Conservation (phyloP, 176 grass and related monocot genomes). For the Zoysia pacifica region DNA sequence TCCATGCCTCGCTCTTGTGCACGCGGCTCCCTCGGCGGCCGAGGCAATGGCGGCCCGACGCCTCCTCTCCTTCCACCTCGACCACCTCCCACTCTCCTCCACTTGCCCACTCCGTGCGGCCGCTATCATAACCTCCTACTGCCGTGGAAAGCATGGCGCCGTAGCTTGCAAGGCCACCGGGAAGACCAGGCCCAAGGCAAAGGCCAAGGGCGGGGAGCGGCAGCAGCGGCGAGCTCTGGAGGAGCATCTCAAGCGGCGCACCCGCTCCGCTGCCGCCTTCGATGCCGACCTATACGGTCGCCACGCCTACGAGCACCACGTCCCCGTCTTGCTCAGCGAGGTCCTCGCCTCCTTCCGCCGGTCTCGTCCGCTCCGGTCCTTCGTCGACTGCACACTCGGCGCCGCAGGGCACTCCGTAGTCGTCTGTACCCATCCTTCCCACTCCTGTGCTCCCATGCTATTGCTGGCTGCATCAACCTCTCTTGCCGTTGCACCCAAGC, state of each 20-base stretch:
- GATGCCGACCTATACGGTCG: conserved; percentile 62
- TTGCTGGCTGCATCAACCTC: background rate
- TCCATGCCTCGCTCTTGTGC: background rate
- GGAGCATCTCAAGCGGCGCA: conserved; percentile 70
- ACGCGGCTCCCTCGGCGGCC: background rate
- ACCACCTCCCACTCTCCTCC: conserved; percentile 2
- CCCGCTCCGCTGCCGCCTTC: conserved; percentile 65
- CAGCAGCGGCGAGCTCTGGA: conserved; percentile 38
- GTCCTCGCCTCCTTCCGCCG: conserved; percentile 67
- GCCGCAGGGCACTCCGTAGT: conserved; percentile 81
- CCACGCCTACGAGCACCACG: conserved; percentile 52
- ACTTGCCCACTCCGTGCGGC: background rate
- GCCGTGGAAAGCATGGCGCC: conserved; percentile 24
- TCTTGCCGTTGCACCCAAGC: rapidly evolving
- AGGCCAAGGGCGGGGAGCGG: conserved; percentile 27
- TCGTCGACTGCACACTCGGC: conserved; percentile 94
- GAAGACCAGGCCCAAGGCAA: conserved; percentile 19
- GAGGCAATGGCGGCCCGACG: conserved; percentile 49
- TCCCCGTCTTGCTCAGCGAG: conserved; percentile 76
- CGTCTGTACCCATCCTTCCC: conserved; percentile 32
- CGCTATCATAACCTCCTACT: background rate
- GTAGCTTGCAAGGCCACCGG: conserved; percentile 35
- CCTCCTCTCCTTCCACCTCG: conserved; percentile 41
- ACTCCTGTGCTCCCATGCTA: background rate
- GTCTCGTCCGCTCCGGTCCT: conserved; percentile 62